These are phyloP conservation scores for Candida ipomoeae DNA, from an alignment of 805 yeast species.

Conservation along the genomic window DNA sequence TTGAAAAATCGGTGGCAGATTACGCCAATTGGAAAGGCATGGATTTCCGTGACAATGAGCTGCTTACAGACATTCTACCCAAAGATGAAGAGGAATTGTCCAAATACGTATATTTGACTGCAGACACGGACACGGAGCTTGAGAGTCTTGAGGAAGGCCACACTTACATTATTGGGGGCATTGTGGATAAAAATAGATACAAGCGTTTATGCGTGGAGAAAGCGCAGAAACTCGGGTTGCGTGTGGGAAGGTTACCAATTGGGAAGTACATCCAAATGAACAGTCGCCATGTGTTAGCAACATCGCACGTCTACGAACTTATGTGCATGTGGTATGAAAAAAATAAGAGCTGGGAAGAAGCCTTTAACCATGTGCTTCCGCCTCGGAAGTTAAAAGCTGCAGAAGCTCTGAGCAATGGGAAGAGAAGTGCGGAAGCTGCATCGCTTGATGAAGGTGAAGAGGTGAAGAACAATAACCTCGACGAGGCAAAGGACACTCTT, in stretches of 20 bases:
- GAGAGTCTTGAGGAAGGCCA: conserved; percentile 59
- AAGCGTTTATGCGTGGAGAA: conserved; percentile 75
- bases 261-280: conserved; percentile 76
- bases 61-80: conserved; percentile 28
- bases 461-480: neutral
- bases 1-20: conserved; percentile 56
- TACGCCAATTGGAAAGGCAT: conserved; percentile 69
- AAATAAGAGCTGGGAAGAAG: conserved; percentile 72
- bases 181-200: conserved; percentile 91
- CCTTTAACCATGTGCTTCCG: conserved; percentile 86
- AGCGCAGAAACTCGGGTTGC: conserved; percentile 67
- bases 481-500: too few species aligned
- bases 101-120: conserved; percentile 67
- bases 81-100: conserved; percentile 27
- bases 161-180: conserved; percentile 90
- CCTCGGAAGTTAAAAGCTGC: conserved; percentile 50
- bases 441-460: neutral
- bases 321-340: conserved; percentile 73
- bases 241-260: conserved; percentile 79
- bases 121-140: conserved; percentile 76
- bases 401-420: conserved; percentile 1
- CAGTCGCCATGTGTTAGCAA: conserved; percentile 86
- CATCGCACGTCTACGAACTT: conserved; percentile 91
- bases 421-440: neutral
- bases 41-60: conserved; percentile 39